Percentiles rank a stretch among this genome's conserved stretches.
Conservation (phyloP, 352 stramenopile genomes). For the Globisporangium cederbergense region DNA sequence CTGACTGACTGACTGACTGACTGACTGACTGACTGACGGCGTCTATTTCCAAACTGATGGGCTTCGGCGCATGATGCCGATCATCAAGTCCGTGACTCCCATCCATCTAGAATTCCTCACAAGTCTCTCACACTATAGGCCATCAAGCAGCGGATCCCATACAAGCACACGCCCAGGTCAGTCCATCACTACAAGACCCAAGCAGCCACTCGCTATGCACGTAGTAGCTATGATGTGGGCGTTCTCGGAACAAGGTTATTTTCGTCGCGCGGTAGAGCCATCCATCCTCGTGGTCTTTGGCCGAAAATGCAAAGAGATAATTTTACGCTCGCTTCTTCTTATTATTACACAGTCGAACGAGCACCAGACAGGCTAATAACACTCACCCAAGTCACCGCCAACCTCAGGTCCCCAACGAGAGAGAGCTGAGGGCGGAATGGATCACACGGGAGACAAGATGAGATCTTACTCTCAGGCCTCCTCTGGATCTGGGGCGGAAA, state of each 20-base stretch:
- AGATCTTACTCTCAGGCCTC: slow-evolving; percentile 19
- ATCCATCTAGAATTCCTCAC: not conserved
- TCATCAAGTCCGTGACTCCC: too few species aligned
- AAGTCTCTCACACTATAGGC: not conserved
- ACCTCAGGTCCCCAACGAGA: not conserved
- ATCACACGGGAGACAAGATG: slow-evolving; percentile 27
- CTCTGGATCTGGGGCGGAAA: slow-evolving; percentile 9
- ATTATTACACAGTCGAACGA: not conserved
- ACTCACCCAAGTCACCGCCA: not conserved
- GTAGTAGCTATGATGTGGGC: not conserved
- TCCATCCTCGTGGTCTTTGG: slow-evolving; percentile 16
- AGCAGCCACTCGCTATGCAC: not conserved
- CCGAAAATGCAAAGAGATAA: slow-evolving; percentile 10
- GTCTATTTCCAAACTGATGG: slow-evolving; percentile 1
- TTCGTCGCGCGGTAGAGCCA: not conserved
- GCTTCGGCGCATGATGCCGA: not conserved
- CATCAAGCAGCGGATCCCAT: not conserved
- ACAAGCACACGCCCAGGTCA: not conserved
- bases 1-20: not conserved
- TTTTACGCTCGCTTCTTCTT: slow-evolving; percentile 10
- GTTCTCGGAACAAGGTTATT: slow-evolving; percentile 5
- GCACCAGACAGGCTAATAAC: not conserved
- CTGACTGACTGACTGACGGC: not conserved
- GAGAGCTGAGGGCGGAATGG: slow-evolving; percentile 11
- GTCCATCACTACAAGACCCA: not conserved